These are phyloP conservation scores for Wickerhamiella allomyrinae DNA, from an alignment of 805 yeast genomes.

Conservation along the genomic window DNA sequence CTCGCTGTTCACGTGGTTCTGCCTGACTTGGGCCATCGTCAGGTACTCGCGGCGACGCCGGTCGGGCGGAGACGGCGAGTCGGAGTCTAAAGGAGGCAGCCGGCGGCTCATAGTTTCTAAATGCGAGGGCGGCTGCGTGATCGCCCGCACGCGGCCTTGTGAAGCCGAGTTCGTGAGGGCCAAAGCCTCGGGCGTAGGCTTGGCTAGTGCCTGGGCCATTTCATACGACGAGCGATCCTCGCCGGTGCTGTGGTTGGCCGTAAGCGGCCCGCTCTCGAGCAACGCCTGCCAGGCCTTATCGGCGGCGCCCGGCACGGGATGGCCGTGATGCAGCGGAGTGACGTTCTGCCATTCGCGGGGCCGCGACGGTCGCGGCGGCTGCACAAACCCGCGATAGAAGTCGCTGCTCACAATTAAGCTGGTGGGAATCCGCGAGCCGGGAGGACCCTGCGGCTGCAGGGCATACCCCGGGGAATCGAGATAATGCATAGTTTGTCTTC, in stretches of 20 bases:
- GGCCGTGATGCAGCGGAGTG: background rate
- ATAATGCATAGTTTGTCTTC: conserved; percentile 1
- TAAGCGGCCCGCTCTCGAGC: background rate
- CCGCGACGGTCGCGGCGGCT: background rate
- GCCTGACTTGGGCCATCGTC: conserved; percentile 26
- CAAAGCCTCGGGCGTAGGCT: conserved; percentile 6
- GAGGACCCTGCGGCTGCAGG: background rate
- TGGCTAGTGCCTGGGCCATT: conserved; percentile 11
- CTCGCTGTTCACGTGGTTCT: conserved; percentile 28
- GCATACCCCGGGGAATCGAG: conserved; percentile 4
- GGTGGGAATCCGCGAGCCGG: background rate
- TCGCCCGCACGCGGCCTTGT: background rate
- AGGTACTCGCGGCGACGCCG: conserved; percentile 16
- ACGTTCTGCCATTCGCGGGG: background rate
- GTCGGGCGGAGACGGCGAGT: conserved; percentile 4
- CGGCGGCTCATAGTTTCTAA: background rate
- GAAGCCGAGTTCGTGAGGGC: conserved; percentile 1
- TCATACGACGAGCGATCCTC: background rate
- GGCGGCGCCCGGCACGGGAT: background rate
- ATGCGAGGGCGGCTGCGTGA: background rate
- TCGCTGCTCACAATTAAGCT: conserved; percentile 1
- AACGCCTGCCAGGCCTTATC: background rate
- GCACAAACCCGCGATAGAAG: conserved; percentile 1
- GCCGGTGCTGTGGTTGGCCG: background rate
- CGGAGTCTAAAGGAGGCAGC: background rate